Percentiles rank a stretch among this genome's conserved stretches.
phyloP scores from a whole-genome alignment of 495 filamentous ascomycete species.

The Talaromyces wortmannii region DNA sequence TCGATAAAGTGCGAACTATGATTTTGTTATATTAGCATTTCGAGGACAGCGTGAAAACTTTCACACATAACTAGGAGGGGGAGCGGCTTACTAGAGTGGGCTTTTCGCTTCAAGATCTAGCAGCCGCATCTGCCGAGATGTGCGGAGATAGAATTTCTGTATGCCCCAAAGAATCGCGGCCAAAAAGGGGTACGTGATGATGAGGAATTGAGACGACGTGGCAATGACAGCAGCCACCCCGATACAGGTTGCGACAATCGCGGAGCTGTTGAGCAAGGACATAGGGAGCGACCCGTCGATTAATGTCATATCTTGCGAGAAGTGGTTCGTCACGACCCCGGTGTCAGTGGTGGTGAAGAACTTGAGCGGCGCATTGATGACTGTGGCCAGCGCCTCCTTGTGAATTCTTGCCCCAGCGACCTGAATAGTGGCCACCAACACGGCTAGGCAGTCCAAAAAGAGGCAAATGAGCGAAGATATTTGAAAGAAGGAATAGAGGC shows the following conservation, averaged over 20 bases:
- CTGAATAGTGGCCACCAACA: conserved; percentile 45
- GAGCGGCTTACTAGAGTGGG: conserved; percentile 13
- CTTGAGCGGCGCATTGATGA: conserved; percentile 19
- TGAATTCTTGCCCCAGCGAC: conserved; percentile 44
- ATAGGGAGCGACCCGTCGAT: conserved; percentile 30
- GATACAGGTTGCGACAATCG: conserved; percentile 6
- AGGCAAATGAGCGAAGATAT: background rate
- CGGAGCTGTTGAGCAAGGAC: background rate
- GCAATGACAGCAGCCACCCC: conserved; percentile 25
- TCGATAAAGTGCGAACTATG: conserved; percentile 31
- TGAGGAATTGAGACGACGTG: conserved; percentile 22
- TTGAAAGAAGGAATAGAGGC: background rate
- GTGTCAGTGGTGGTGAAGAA: conserved; percentile 34
- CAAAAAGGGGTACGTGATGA: conserved; percentile 21
- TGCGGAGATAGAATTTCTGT: conserved; percentile 48
- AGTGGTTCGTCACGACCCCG: conserved; percentile 31
- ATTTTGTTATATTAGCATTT: too few species aligned
- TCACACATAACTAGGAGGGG: background rate
- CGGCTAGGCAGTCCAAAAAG: background rate
- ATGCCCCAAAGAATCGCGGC: conserved; percentile 29
- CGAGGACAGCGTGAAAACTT: background rate
- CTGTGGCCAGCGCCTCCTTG: conserved; percentile 34
- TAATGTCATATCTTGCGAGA: conserved; percentile 36
- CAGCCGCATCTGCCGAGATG: conserved; percentile 43
- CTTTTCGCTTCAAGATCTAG: conserved; percentile 40